Evolutionary conservation across 441 rosid genomes (phyloP), one percentile per base, ranked within the genome.

Genomic region (Euphorbia schlechtendalii): DNA sequence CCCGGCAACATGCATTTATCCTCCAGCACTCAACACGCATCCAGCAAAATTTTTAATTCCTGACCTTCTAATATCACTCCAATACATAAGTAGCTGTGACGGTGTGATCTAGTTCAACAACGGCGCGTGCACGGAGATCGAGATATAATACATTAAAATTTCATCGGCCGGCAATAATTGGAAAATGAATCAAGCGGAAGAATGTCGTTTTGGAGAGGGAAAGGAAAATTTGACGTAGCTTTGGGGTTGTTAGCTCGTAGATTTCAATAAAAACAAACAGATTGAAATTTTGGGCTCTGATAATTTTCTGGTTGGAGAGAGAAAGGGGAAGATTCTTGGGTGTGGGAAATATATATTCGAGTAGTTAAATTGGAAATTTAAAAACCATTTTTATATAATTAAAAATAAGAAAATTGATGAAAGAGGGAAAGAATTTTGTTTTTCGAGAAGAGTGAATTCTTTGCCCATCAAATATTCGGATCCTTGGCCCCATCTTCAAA

Each of bases 1-100:
- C 88, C 74, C 78, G 32, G 68, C 62, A 62, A 86, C 76, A 74
- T 69, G 88, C 99, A 93, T 93, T 81, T 93, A 88, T 77, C 63
- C 53, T 24, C 78, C 86, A 40, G 68, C 74, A 66, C 73, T 68
- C 73, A 76, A 71, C 73, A 74, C 68, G 75, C 81, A 77, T 73
- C 80, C 73, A 80, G 77, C 70, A 60, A 61, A 69, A 45, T 67
- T 71, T n/a, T 66, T 68, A 41, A 75, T 68, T 48, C 72, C 71
- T 48, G 73, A 34, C 38, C 74, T 69, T 77, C 76, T 51, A 71
- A 69, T 70, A 66, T 64, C 74, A 63, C 65, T 74, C 69, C 72
- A 61, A 71, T 77, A 72, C 92, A 87, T 84, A 86, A 80, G 84
- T 74, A 25, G 67, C 59, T 11, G 30, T 18, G 43, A 58, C 40